Evolutionary conservation across 352 stramenopile genomes (phyloP).

Genomic region (Globisporangium mamillatum): DNA sequence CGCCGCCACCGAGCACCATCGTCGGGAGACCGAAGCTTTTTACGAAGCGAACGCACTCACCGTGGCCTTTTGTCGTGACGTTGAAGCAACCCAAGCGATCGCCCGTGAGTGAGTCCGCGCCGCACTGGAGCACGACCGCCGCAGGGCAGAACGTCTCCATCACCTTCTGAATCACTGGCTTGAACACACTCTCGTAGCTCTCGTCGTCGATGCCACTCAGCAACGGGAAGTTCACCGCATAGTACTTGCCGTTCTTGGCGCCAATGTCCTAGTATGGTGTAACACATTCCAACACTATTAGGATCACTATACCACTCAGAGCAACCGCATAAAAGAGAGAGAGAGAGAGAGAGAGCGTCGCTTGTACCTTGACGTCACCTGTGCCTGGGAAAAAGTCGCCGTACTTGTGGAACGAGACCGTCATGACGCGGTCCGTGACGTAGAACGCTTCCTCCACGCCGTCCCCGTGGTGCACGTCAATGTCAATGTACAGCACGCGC

Average conservation of each 20-base stretch:
- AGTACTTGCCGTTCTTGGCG: slow-evolving; percentile 94
- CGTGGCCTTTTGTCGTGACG: slow-evolving; percentile 96
- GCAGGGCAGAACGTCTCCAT: slow-evolving; percentile 96
- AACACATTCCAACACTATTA: not conserved
- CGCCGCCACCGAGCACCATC: slow-evolving; percentile 95
- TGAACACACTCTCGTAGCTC: slow-evolving; percentile 90
- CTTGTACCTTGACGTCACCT: slow-evolving; percentile 51
- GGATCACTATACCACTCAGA: not conserved
- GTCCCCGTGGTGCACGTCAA: slow-evolving; percentile 99
- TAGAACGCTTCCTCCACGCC: slow-evolving; percentile 99
- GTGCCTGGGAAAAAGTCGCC: slow-evolving; percentile 99
- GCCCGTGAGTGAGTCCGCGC: slow-evolving; percentile 96
- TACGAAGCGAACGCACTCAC: slow-evolving; percentile 96
- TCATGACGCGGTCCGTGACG: slow-evolving; percentile 98
- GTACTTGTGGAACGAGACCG: slow-evolving; percentile 99
- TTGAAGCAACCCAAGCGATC: slow-evolving; percentile 99
- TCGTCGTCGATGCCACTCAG: slow-evolving; percentile 99
- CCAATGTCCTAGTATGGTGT: slow-evolving; percentile 43
- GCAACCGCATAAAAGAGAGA: no score
- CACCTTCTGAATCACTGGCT: slow-evolving; percentile 95
- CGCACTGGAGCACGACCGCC: slow-evolving; percentile 97
- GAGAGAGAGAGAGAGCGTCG: no score
- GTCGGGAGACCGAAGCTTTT: slow-evolving; percentile 96
- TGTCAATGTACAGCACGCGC: slow-evolving; percentile 99
- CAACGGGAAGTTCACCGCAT: slow-evolving; percentile 98